These are phyloP conservation scores for Sporothrix globosa DNA, from an alignment of 2,329 filamentous ascomycete species.

Conservation along the genomic window DNA sequence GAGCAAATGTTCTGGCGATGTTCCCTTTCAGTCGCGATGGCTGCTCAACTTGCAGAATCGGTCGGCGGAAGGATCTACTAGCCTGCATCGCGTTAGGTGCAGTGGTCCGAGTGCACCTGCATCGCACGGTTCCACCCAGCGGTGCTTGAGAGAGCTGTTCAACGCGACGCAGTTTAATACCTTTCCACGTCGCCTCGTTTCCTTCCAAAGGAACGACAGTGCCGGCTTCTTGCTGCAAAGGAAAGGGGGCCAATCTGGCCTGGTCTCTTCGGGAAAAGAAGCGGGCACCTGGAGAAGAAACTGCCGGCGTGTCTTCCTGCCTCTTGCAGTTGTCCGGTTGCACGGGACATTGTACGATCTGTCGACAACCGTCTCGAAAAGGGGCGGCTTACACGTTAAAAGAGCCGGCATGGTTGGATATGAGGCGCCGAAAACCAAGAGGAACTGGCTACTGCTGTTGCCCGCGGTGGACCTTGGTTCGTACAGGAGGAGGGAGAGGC, in stretches of 20 bases:
- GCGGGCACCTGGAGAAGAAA: neutral
- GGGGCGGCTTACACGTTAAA: neutral
- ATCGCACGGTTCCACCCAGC: neutral
- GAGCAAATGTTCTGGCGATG: neutral
- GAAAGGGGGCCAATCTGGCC: slow-evolving; percentile 19
- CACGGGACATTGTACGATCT: neutral
- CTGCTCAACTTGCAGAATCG: slow-evolving; percentile 28
- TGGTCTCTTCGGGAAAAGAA: neutral
- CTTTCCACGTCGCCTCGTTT: neutral
- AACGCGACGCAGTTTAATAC: neutral
- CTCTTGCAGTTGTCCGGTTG: neutral
- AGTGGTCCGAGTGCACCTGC: neutral
- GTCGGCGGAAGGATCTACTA: slow-evolving; percentile 23
- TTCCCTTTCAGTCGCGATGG: no score
- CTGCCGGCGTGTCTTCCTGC: neutral
- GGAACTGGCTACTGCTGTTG: neutral
- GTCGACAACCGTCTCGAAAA: neutral
- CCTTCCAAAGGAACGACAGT: neutral
- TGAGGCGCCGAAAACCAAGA: neutral
- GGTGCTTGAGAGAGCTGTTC: neutral
- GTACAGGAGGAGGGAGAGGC: neutral
- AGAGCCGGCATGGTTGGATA: neutral
- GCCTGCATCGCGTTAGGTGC: slow-evolving; percentile 25
- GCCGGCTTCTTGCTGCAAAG: slow-evolving; percentile 17
- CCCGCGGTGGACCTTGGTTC: neutral